Evolutionary conservation across 495 filamentous ascomycete species (phyloP), one percentile per base, ranked within the genome.

Genomic region (Paragyromitra xinjiangensis): DNA sequence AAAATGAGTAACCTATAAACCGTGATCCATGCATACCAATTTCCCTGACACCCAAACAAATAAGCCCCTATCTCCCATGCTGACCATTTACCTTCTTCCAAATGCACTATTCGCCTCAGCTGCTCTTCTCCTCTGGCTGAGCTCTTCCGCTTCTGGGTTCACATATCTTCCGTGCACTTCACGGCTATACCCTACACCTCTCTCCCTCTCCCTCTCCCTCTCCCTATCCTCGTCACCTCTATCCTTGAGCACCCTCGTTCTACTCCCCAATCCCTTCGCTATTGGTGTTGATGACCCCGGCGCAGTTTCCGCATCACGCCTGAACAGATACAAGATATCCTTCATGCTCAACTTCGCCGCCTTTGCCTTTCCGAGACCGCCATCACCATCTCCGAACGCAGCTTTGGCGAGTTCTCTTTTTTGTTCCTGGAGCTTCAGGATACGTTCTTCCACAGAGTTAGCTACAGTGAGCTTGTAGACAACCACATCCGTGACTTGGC

Each of bases 401-500:
- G 91, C 88, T 78, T 92, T 90, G 29, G 96, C 94, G 6, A 99
- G 88, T 77, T 92, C 89, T 24, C 95, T 88, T 85, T 99, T 99
- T 82, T 93, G 92, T 61, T 97, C 90, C 83, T 99, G 95, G 44
- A 99, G 88, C 62, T 91, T 93, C 4, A 99, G 83, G 78, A 99
- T 99, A 61, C 94, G 89, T 78, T 94, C 94, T 85, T 99, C 95
- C 22, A 99, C 95, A 1, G 92, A 93, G 69, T 89, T 87, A 67
- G 88, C 88, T 75, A 99, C 89, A 12, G 94, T 97, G 77, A 99
- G 87, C 77, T 94, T 94, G 86, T 97, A 99, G 67, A 99, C 94
- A 26, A 93, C 89, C 50, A 99, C 95, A 81, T 98, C 94, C 14
- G 92, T 86, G 14, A 93, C 97, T 84, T 99, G 95, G 68, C 95